phyloP scores from a whole-genome alignment of 805 yeast genomes.

The Candida chauliodis region DNA sequence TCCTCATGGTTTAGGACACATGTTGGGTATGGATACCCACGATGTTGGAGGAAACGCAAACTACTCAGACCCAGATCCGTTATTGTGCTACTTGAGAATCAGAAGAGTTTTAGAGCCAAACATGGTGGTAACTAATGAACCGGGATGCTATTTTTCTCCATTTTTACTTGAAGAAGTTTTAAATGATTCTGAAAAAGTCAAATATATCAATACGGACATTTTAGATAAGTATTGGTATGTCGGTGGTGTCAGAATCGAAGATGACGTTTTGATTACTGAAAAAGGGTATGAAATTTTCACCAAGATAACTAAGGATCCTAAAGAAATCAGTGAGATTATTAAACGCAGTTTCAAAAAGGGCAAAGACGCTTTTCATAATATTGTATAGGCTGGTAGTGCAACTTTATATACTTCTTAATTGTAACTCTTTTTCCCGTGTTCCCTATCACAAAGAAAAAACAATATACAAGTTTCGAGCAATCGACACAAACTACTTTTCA shows the following conservation, averaged over 20 bases:
- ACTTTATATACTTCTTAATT: neutral
- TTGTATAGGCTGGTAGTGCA: slow-evolving; percentile 20
- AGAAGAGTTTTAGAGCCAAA: slow-evolving; percentile 68
- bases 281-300: slow-evolving; percentile 81
- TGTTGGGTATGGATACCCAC: slow-evolving; percentile 92
- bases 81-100: slow-evolving; percentile 73
- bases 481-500: neutral
- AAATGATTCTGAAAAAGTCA: slow-evolving; percentile 42
- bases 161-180: slow-evolving; percentile 67
- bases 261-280: slow-evolving; percentile 77
- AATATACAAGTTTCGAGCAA: neutral
- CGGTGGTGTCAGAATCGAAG: slow-evolving; percentile 98
- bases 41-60: slow-evolving; percentile 90
- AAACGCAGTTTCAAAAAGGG: slow-evolving; percentile 57
- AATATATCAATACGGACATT: slow-evolving; percentile 61
- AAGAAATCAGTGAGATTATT: slow-evolving; percentile 75
- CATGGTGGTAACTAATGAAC: slow-evolving; percentile 93
- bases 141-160: slow-evolving; percentile 89
- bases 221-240: slow-evolving; percentile 77
- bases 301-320: slow-evolving; percentile 79
- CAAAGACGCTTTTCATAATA: slow-evolving; percentile 53
- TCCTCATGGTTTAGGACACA: slow-evolving; percentile 96
- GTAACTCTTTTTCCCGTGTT: neutral
- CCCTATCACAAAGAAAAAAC: slow-evolving; percentile 1
- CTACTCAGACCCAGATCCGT: slow-evolving; percentile 78